Evolutionary conservation across 306 rosid species (phyloP), one percentile per base, ranked within the genome.

Genomic region (Casuarina equisetifolia): DNA sequence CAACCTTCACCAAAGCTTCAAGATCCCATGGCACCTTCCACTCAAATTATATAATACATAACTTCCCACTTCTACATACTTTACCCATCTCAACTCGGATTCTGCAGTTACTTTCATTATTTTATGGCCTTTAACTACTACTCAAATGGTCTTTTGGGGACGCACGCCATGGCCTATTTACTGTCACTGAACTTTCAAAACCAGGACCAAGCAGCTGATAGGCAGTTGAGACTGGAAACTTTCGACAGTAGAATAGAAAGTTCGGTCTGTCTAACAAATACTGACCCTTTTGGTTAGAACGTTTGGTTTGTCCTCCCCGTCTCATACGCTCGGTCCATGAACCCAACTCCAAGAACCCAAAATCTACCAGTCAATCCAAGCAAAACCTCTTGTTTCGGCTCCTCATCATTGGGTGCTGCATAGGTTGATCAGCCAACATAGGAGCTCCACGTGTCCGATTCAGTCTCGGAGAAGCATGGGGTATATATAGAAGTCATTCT

Each of bases 291-390:
- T 16, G 52, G 76, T 70, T 52, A 54, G 82, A 81, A 84, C 69
- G 88, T 81, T 84, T 81, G 88, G 83, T 84, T 46, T 70, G 72
- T 63, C 74, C 49, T 77, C 50, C 70, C 3, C 62, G 38, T 8
- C 39, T 17, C 57, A 54, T 72, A 74, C 78, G 38, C 9, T 59
- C 63, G 63, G 36, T 77, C 87, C 50, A 59, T 80, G 77, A 67
- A 59, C 4, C 15, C 53, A 52, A 12, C 45, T 5, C 19, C 32
- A 0, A 11, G 32, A 70, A 45, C 36, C 42, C 73, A 66, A 51
- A 80, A 84, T 77, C 87, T 84, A 80, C 82, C 87, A 82, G 87
- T 84, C 87, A 84, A 79, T 73, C 79, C 70, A 72, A 72, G 43
- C 82, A 52, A 74, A 40, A 55, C 67, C 69, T 70, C 75, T 25